Conservation (phyloP, 345 rosid genomes). For the Salix udensis region DNA sequence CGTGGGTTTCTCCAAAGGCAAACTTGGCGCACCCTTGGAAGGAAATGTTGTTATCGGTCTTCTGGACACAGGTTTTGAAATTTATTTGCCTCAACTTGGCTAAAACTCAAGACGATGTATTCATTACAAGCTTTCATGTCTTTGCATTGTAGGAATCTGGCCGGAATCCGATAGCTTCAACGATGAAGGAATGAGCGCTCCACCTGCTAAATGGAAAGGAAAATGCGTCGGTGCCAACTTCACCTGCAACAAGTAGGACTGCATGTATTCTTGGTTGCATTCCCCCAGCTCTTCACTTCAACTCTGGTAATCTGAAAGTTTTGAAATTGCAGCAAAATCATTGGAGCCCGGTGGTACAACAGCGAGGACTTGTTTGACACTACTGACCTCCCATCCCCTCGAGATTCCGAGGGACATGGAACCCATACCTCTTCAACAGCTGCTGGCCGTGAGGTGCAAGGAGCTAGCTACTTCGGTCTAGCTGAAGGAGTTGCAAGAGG, state of each 20-base stretch:
- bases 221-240: slow-evolving; percentile 23
- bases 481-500: slow-evolving; percentile 36
- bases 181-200: slow-evolving; percentile 17
- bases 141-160: slow-evolving; percentile 23
- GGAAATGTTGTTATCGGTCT: slow-evolving; percentile 28
- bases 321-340: slow-evolving; percentile 21
- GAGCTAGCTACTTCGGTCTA: slow-evolving; percentile 25
- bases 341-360: slow-evolving; percentile 28
- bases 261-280: neutral
- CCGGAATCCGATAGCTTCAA: slow-evolving; percentile 29
- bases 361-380: neutral
- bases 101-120: neutral
- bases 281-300: neutral
- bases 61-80: slow-evolving; percentile 23
- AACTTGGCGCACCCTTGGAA: slow-evolving; percentile 1
- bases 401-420: slow-evolving; percentile 34
- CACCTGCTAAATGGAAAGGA: slow-evolving; percentile 35
- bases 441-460: slow-evolving; percentile 22
- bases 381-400: slow-evolving; percentile 16
- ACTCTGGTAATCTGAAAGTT: neutral
- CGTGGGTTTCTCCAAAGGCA: slow-evolving; percentile 15
- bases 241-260: slow-evolving; percentile 32
- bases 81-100: neutral
- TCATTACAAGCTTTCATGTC: neutral
- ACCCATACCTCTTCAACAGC: slow-evolving; percentile 36